Conservation (phyloP, 2,329 filamentous ascomycete genomes). For the Orbilia brochopaga region DNA sequence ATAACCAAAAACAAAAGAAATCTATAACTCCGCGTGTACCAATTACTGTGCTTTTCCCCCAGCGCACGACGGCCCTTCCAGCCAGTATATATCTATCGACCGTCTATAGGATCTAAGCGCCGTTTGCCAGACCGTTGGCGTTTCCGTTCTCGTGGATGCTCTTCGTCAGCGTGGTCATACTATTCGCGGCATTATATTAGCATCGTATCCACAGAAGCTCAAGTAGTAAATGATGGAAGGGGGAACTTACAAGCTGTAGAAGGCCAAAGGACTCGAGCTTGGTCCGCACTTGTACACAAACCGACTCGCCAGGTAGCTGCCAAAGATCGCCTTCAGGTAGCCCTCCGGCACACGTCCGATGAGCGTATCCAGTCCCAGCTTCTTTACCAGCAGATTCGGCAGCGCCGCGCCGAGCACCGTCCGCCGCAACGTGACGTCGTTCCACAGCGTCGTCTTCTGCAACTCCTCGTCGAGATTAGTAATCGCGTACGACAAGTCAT, state of each 20-base stretch:
- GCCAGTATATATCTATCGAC: background rate
- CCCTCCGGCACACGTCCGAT: slow-evolving; percentile 83
- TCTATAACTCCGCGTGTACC: too few species aligned
- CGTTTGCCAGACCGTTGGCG: slow-evolving; percentile 15
- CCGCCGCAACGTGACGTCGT: slow-evolving; percentile 76
- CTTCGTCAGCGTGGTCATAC: slow-evolving; percentile 47
- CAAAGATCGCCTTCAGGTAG: slow-evolving; percentile 94
- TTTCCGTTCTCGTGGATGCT: slow-evolving; percentile 40
- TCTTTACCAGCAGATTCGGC: slow-evolving; percentile 79
- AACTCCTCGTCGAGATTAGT: slow-evolving; percentile 97
- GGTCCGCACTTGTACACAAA: slow-evolving; percentile 97
- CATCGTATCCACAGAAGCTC: background rate
- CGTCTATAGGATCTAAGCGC: slow-evolving; percentile 2
- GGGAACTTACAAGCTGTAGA: slow-evolving; percentile 89
- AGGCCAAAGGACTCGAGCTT: slow-evolving; percentile 91
- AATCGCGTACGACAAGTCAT: slow-evolving; percentile 88
- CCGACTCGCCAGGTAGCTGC: slow-evolving; percentile 89
- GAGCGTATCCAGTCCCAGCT: slow-evolving; percentile 90
- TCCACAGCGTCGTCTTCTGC: slow-evolving; percentile 90
- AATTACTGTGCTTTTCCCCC: slow-evolving; percentile 12
- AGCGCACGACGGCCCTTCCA: background rate
- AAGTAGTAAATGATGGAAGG: background rate
- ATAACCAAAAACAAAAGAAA: too few species aligned
- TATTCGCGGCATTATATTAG: slow-evolving; percentile 19
- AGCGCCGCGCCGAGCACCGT: slow-evolving; percentile 84